Evolutionary conservation across 805 yeast species (phyloP), one percentile per base, ranked within the genome.

Genomic region (Teunomyces aglyptinius): DNA sequence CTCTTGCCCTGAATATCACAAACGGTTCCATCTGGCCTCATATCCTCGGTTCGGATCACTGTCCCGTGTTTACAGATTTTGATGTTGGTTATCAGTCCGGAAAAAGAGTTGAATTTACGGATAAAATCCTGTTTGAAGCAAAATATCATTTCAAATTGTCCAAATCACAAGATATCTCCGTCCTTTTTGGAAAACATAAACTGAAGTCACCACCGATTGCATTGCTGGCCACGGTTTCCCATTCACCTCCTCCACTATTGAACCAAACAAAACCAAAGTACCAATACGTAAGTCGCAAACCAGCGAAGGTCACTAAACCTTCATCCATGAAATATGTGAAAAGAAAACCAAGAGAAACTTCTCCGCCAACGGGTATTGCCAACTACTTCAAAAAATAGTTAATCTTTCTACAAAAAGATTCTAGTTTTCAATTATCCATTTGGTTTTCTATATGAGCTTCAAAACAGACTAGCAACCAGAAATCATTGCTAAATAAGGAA

Each of bases 1-100:
- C 52, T 0, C 50, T 85, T 40, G 55, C 67, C 3, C 45, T 58
- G 0, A 33, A 45, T 6, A 59, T 77, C 1, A 50, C 58, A 3
- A 63, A 72, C 38, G 75, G 81, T 0, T 77, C 77, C 50, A 86
- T 87, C n/a, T 76, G 86, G 77, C 84, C 89, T 0, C 74, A 74
- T 38, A 56, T 91, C 1, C 69, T 78, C 61, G 99, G 99, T 0
- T 89, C 97, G 0, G 99, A 92, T 62, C 99, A 92, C 65, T 92
- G 98, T 63, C 99, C 99, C 0, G 80, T 89, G 0, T 89, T 63
- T 58, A 75, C 89, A 1, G 97, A 89, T 61, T 58, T 90, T 38
- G 67, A 69, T 10, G 49, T 57, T 10, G 12, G 24, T 5, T 39
- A 41, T 13, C 50, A 50, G 13, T 45, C 48, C n/a, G 38, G 18